A percentile compares a stretch with the other conserved stretches of the same genome.
Conservation (phyloP, 2,329 filamentous ascomycete species). For the Curvularia spicifera region DNA sequence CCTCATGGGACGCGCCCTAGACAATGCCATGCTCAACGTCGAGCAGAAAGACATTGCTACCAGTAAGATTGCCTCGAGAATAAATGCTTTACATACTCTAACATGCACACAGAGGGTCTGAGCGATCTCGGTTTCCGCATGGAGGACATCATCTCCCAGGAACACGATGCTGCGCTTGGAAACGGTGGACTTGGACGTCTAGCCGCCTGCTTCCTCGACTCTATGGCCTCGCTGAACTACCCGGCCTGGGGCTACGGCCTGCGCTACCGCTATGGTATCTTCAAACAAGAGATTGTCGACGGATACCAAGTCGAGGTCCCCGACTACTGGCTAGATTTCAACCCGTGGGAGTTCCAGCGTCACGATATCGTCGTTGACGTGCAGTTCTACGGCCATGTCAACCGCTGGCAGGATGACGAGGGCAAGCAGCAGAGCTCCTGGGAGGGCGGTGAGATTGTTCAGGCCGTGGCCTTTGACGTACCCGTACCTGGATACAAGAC, state of each 20-base stretch:
- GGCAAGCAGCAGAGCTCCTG: conserved; percentile 79
- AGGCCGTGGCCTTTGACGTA: conserved; percentile 92
- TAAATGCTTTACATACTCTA: conserved; percentile 16
- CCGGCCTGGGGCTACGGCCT: conserved; percentile 97
- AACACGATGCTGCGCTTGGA: conserved; percentile 93
- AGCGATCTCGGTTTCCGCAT: conserved; percentile 92
- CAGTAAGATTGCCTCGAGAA: conserved; percentile 58
- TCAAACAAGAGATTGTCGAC: conserved; percentile 98
- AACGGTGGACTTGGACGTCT: conserved; percentile 95
- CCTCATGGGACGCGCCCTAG: conserved; percentile 92
- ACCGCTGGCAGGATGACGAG: conserved; percentile 71
- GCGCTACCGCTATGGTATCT: conserved; percentile 91
- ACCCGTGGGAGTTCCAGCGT: conserved; percentile 97
- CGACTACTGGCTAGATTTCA: conserved; percentile 99
- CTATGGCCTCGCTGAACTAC: conserved; percentile 90
- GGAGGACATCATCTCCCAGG: conserved; percentile 92
- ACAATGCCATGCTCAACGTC: conserved; percentile 98
- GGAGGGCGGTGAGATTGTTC: conserved; percentile 93
- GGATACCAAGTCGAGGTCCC: conserved; percentile 98
- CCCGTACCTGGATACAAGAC: conserved; percentile 88
- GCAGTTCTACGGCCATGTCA: conserved; percentile 90
- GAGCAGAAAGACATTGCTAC: conserved; percentile 84
- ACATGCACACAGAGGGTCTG: conserved; percentile 71
- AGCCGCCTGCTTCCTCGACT: conserved; percentile 96
- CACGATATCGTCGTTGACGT: conserved; percentile 96